Evolutionary conservation across 148 eudicot species (phyloP), one percentile per base, ranked within the genome.

Genomic region (Salicornia ramosissima): DNA sequence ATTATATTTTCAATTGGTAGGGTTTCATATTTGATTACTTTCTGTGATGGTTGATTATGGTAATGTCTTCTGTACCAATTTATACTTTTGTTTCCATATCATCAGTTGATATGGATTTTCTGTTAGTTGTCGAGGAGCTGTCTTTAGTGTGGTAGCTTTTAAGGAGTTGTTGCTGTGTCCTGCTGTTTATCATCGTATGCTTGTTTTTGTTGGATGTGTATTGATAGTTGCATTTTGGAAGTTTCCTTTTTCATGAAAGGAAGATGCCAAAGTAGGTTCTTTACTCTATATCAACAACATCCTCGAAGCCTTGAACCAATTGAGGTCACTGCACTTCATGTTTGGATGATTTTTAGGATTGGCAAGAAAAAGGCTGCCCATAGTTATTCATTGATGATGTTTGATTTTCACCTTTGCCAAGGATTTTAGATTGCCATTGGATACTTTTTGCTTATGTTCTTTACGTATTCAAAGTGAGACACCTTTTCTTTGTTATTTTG

Each of bases 151-250:
- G 15, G 45, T n/a, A 9, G 22, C 31, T 16, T 59, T 12, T 39
- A 25, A 6, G 40, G 1, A 10, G 5, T n/a, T 22, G 28, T 26
- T 34, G 51, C 6, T 55, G 28, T 54, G 62, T 49, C 25, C 28
- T 67, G 58, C 19, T 43, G 45, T 33, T n/a, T 14, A 42, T 9
- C 50, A 43, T 43, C 16, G 18, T 11, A 39, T 71, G 57, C 10
- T 43, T 62, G 65, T 71, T 47, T 60, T 19, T 28, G 65, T 71
- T 59, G 43, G 55, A 45, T 43, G 9, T 5, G 19, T 13, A 12
- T n/a, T 13, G 11, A 36, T 67, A 36, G 10, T 50, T 33, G 57
- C 19, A 14, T 29, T 47, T 19, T 50, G 57, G 16, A 36, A 33
- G 5, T 47, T 61, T 6, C 11, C 36, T 45, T 26, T 70, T 46